Evolutionary conservation across 1,284 basidiomycete species (phyloP).

Genomic region (Cutaneotrichosporon dermatis): DNA sequence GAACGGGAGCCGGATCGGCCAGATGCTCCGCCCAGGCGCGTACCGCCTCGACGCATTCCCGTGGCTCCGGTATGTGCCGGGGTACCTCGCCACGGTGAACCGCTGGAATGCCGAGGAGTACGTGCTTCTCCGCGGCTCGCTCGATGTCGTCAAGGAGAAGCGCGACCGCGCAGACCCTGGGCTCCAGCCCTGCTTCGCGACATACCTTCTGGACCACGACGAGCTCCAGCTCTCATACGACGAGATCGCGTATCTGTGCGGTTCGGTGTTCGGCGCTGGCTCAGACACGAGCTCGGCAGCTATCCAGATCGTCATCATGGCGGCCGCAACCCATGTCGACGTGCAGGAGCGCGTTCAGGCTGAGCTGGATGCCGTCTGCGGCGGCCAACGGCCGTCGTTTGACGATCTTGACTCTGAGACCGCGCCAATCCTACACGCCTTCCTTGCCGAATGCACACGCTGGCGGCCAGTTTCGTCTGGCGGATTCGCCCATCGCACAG

Average conservation of each 20-base stretch:
- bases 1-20: constrained; percentile 53
- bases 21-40: constrained; percentile 56
- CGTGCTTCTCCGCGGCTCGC: constrained; percentile 54
- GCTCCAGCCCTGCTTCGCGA: constrained; percentile 6
- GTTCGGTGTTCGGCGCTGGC: constrained; percentile 14
- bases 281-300: constrained; percentile 54
- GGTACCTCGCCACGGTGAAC: constrained; percentile 56
- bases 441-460: constrained; percentile 17
- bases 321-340: constrained; percentile 60
- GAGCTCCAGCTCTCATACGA: constrained; percentile 9
- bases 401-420: constrained; percentile 7
- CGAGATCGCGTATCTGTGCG: constrained; percentile 22
- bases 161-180: constrained; percentile 20
- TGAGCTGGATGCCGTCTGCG: constrained; percentile 56
- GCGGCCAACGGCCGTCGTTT: constrained; percentile 7
- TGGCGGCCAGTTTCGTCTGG: constrained; percentile 22
- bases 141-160: constrained; percentile 49
- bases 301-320: constrained; percentile 59
- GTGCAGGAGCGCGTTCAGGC: constrained; percentile 57
- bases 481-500: constrained; percentile 20
- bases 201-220: constrained; percentile 1
- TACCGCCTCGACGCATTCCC: constrained; percentile 61
- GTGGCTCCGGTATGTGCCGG: constrained; percentile 57
- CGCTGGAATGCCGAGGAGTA: constrained; percentile 59
- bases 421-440: constrained; percentile 10